A percentile compares a stretch with the other conserved stretches of the same genome.
phyloP scores from a whole-genome alignment of 768 basidiomycete species.

The Cystofilobasidium macerans region DNA sequence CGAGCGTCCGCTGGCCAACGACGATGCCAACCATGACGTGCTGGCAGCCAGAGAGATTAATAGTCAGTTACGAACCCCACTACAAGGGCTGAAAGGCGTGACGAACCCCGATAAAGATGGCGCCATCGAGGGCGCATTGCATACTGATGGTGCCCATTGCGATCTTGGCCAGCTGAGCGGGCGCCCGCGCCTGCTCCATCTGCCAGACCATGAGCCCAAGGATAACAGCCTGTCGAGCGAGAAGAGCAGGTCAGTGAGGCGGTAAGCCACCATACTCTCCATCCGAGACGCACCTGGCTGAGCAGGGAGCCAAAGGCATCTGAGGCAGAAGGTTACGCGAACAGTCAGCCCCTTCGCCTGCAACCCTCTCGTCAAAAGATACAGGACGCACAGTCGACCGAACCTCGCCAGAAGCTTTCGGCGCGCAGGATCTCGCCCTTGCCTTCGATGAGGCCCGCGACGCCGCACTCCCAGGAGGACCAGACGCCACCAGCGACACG shows the following conservation, averaged over 20 bases:
- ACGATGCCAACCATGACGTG: constrained; percentile 24
- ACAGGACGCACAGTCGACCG: constrained; percentile 3
- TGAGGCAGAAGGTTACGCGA: background rate
- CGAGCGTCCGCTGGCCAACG: constrained; percentile 1
- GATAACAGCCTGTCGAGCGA: background rate
- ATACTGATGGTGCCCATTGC: constrained; percentile 4
- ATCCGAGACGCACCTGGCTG: too few relatives aligned
- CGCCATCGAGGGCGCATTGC: constrained; percentile 17
- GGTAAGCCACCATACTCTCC: too few relatives aligned
- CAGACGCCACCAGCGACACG: constrained; percentile 6
- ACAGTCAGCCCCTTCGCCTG: too few relatives aligned
- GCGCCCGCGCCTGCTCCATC: constrained; percentile 17
- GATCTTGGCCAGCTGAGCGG: constrained; percentile 12
- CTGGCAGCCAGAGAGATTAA: background rate
- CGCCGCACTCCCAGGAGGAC: constrained; percentile 20
- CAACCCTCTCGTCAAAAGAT: too few relatives aligned
- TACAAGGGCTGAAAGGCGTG: too few relatives aligned
- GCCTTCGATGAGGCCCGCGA: constrained; percentile 8
- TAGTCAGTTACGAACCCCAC: background rate
- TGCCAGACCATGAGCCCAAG: constrained; percentile 10
- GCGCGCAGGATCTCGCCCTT: background rate
- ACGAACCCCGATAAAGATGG: constrained; percentile 7
- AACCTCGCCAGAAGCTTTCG: constrained; percentile 7
- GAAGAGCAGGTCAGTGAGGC: constrained; percentile 13
- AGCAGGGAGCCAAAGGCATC: too few relatives aligned